Base-by-base conservation (phyloP, 495 filamentous ascomycete genomes). In the Chaetomidium leptoderma region DNA sequence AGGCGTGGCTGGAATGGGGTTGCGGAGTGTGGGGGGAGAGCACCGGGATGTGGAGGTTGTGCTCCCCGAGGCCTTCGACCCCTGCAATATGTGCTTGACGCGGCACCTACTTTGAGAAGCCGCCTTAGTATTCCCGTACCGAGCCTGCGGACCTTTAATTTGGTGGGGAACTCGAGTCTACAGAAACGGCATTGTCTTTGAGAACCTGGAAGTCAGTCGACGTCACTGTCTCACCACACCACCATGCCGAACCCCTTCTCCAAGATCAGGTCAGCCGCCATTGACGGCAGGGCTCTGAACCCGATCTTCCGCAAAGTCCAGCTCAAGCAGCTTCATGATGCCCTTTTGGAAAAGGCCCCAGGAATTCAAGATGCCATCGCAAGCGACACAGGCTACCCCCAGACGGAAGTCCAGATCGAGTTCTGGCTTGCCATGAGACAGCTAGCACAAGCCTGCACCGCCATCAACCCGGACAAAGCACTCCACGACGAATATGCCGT, bases 401-500 rank as follows among this genome's bases (percentile, higher is more conserved):
- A 4, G n/a, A 62, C 62, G 16, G 80, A 84, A 54, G 71, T 73
- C 1, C 66, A 68, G 5, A 59, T 62, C 13, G 80, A 84, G 54
- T 71, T 72, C 6, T 66, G 66, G 6, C 66, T 78, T 0, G 72
- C 74, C 0, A 55, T 80, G 42, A 64, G 63, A 10, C 71, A 72
- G 13, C 52, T 83, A n/a, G 65, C 71, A 11, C 67, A 74, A 8
- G 75, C 78, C 48, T 81, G 78, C 62, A 42, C 61, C 0, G 65
- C 68, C 0, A 33, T 83, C 44, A 67, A 75, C 53, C 47, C 76
- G 16, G 49, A 69, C 26, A 65, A 69, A 45, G 73, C 70, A 35
- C 66, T 78, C 16, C 66, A 78, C 39, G 63, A 65, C 4, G 80
- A 84, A 65, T 82, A 83, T 62, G 59, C 62, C n/a, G 71, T 84